A percentile compares a stretch with the other conserved stretches of the same genome.
Evolutionary conservation across 306 rosid species (phyloP).

Genomic region (Trifolium pratense): DNA sequence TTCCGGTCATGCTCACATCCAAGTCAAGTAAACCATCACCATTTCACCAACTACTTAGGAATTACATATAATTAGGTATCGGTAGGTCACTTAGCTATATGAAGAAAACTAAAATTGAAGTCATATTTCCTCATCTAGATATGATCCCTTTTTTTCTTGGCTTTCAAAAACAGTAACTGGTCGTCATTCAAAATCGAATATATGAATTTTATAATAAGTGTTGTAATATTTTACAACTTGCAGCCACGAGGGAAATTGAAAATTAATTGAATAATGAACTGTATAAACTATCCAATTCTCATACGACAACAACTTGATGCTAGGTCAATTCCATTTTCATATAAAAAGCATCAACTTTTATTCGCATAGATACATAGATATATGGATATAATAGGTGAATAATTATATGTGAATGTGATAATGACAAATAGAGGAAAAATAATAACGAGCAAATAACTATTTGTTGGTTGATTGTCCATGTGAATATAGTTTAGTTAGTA

Average conservation of each 20-base stretch:
- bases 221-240: constrained; percentile 22
- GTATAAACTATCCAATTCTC: neutral
- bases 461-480: too few species aligned
- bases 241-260: neutral
- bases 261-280: constrained; percentile 28
- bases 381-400: constrained; percentile 3
- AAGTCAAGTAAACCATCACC: constrained; percentile 34
- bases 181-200: neutral
- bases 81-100: constrained; percentile 37
- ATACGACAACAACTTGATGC: constrained; percentile 33
- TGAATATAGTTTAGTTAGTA: too few species aligned
- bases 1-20: neutral
- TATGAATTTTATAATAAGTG: neutral
- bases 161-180: constrained; percentile 28
- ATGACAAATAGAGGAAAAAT: neutral
- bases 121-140: constrained; percentile 3
- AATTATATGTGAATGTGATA: constrained; percentile 21
- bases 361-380: neutral
- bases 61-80: constrained; percentile 25
- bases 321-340: constrained; percentile 38
- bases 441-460: neutral
- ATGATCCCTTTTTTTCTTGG: neutral
- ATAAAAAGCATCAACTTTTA: neutral
- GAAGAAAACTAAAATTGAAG: constrained; percentile 28
- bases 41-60: constrained; percentile 36